These are phyloP conservation scores for Phalaenopsis hybrid DNA, from an alignment of 116 monocot species.

Conservation along the genomic window DNA sequence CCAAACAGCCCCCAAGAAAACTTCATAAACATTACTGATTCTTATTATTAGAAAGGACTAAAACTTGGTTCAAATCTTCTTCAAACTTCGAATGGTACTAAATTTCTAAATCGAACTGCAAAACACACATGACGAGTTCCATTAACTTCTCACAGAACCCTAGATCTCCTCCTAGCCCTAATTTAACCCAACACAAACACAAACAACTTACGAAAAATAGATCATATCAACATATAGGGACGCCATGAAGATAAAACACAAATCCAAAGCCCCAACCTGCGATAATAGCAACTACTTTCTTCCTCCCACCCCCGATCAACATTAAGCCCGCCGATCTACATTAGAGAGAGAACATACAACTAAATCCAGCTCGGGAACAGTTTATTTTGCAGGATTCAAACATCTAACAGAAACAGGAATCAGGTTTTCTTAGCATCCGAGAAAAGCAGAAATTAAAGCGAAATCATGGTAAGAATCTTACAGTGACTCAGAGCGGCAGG, in stretches of 20 bases:
- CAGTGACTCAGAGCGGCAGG: background rate
- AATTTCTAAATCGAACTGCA: too few species aligned
- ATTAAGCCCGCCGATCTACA: background rate
- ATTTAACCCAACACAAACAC: too few species aligned
- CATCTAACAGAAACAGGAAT: background rate
- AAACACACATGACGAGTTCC: too few species aligned
- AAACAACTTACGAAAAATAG: too few species aligned
- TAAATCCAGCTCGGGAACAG: background rate
- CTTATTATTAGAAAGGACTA: too few species aligned
- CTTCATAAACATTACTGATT: too few species aligned
- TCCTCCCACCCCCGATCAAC: background rate
- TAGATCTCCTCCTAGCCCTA: too few species aligned
- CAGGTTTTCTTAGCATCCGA: background rate
- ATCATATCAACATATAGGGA: too few species aligned
- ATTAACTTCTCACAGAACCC: too few species aligned
- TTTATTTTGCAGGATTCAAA: background rate
- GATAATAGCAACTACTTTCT: background rate
- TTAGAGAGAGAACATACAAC: background rate
- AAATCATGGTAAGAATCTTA: background rate
- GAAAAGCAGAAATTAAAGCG: background rate
- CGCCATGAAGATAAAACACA: background rate
- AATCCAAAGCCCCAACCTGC: background rate
- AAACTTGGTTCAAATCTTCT: too few species aligned
- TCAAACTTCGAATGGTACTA: too few species aligned
- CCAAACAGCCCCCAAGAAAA: too few species aligned